Percentiles rank a stretch among this genome's conserved stretches.
Conservation (phyloP, 306 rosid genomes). For the barrel medic (Medicago truncatula) region DNA sequence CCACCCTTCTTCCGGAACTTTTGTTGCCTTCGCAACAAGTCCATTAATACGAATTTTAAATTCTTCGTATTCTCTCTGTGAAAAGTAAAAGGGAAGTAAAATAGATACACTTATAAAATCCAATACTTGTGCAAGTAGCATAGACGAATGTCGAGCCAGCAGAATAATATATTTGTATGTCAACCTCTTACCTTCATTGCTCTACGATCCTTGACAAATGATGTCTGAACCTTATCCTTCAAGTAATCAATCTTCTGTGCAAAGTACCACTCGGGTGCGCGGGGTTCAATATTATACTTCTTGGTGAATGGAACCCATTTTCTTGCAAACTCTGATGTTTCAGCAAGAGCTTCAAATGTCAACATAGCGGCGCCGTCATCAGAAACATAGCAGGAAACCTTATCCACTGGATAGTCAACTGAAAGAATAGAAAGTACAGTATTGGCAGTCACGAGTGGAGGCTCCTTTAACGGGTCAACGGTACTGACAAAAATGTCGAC, state of each 20-base stretch:
- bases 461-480: slow-evolving; percentile 95
- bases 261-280: slow-evolving; percentile 99
- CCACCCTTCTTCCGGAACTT: slow-evolving; percentile 97
- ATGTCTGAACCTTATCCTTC: slow-evolving; percentile 88
- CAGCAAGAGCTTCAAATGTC: slow-evolving; percentile 94
- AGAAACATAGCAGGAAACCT: slow-evolving; percentile 97
- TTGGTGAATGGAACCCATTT: slow-evolving; percentile 96
- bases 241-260: slow-evolving; percentile 93
- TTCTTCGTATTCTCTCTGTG: slow-evolving; percentile 95
- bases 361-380: slow-evolving; percentile 99
- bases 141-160: neutral
- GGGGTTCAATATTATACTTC: slow-evolving; percentile 84
- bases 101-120: slow-evolving; percentile 20
- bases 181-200: slow-evolving; percentile 83
- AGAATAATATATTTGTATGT: slow-evolving; percentile 15
- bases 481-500: slow-evolving; percentile 98
- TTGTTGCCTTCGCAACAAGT: slow-evolving; percentile 84
- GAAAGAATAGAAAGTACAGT: slow-evolving; percentile 95
- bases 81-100: slow-evolving; percentile 21
- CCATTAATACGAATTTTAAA: slow-evolving; percentile 88
- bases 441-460: slow-evolving; percentile 97
- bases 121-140: neutral
- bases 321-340: slow-evolving; percentile 91
- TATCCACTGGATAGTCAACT: slow-evolving; percentile 96
- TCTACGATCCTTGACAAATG: slow-evolving; percentile 92